Evolutionary conservation across 352 stramenopile genomes (phyloP).

Genomic region (Phytophthora parvispora): DNA sequence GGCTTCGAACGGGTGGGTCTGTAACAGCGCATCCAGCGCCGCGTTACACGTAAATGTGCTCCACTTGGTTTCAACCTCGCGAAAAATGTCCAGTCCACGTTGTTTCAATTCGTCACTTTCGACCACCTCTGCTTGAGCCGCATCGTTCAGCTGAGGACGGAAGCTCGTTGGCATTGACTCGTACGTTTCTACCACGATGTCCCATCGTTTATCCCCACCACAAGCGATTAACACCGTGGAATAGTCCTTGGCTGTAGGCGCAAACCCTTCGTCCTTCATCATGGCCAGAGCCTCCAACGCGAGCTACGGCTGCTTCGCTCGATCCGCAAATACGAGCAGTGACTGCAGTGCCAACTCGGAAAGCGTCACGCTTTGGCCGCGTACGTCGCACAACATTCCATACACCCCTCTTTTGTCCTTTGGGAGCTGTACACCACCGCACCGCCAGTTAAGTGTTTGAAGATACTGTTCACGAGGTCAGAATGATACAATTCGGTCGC

Average conservation of each 20-base stretch:
- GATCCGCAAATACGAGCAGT: conserved; percentile 22
- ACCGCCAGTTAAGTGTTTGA: not conserved
- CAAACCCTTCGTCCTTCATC: conserved; percentile 7
- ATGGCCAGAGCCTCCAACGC: conserved; percentile 13
- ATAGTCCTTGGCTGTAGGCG: conserved; percentile 12
- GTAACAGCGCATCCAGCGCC: conserved; percentile 52
- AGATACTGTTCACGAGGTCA: conserved; percentile 9
- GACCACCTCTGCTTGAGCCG: conserved; percentile 22
- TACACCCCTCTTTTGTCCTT: conserved; percentile 8
- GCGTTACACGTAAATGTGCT: conserved; percentile 59
- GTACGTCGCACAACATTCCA: conserved; percentile 56
- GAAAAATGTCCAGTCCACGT: conserved; percentile 18
- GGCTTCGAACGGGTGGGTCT: conserved; percentile 51
- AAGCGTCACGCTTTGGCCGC: conserved; percentile 52
- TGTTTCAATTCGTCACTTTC: not conserved
- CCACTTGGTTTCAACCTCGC: conserved; percentile 38
- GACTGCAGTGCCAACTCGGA: conserved; percentile 27
- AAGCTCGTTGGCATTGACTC: conserved; percentile 6
- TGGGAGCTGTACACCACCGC: not conserved
- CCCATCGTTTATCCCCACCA: conserved; percentile 8
- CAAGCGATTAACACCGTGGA: conserved; percentile 15
- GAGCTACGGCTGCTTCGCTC: conserved; percentile 1
- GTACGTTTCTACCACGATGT: conserved; percentile 14
- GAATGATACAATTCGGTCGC: conserved; percentile 1
- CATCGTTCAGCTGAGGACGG: conserved; percentile 7